phyloP scores from a whole-genome alignment of 768 basidiomycete species.

The Calocybe cyanea region DNA sequence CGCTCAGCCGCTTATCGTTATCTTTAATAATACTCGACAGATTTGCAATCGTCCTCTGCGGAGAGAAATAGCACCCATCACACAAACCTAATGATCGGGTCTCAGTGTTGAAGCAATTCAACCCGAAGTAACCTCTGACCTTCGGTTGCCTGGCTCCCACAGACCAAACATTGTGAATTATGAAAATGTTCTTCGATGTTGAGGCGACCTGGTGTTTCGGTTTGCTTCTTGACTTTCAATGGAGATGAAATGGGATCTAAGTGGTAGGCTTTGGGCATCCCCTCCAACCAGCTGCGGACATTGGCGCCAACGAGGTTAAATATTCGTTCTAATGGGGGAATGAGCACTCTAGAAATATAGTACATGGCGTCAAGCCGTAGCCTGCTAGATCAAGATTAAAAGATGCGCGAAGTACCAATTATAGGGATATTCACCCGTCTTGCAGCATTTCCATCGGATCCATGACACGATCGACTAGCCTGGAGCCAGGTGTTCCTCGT shows the following conservation, averaged over 20 bases:
- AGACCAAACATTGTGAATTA: slow-evolving; percentile 66
- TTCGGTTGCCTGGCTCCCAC: slow-evolving; percentile 50
- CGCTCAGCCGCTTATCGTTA: slow-evolving; percentile 50
- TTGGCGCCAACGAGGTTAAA: slow-evolving; percentile 91
- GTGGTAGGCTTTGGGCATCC: slow-evolving; percentile 63
- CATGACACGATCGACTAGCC: slow-evolving; percentile 73
- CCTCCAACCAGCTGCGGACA: slow-evolving; percentile 80
- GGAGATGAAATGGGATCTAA: slow-evolving; percentile 32
- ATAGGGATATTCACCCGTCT: slow-evolving; percentile 44
- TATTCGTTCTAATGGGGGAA: slow-evolving; percentile 86
- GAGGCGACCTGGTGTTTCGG: slow-evolving; percentile 30
- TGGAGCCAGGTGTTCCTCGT: slow-evolving; percentile 54
- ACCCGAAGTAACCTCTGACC: slow-evolving; percentile 32
- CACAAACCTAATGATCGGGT: slow-evolving; percentile 52
- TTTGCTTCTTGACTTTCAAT: slow-evolving; percentile 17
- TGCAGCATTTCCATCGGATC: slow-evolving; percentile 68
- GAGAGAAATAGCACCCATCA: slow-evolving; percentile 47
- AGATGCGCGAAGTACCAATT: not conserved
- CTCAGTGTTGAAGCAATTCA: not conserved
- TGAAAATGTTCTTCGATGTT: slow-evolving; percentile 77
- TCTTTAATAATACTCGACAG: slow-evolving; percentile 50
- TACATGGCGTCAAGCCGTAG: slow-evolving; percentile 80
- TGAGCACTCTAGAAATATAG: slow-evolving; percentile 83
- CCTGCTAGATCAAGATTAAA: slow-evolving; percentile 36
- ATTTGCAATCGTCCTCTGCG: slow-evolving; percentile 52